These are phyloP conservation scores for Phytophthora sp. DNA, from an alignment of 352 stramenopile species.

Conservation along the genomic window DNA sequence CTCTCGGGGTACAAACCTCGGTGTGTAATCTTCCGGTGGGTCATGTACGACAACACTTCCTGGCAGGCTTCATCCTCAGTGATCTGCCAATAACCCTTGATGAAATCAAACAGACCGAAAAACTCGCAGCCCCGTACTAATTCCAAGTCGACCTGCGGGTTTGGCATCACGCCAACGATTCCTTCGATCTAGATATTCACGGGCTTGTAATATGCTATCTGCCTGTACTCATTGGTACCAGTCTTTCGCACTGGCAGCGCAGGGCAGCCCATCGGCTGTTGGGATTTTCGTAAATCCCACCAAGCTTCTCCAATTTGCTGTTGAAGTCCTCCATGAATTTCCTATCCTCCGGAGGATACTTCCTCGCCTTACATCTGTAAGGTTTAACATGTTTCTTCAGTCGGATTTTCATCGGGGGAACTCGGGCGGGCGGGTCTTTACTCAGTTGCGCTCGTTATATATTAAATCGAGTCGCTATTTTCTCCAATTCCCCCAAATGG, in stretches of 20 bases:
- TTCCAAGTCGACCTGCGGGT: conserved; percentile 12
- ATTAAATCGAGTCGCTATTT: conserved; percentile 4
- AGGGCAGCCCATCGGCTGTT: conserved; percentile 15
- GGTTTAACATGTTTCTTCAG: conserved; percentile 17
- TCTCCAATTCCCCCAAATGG: conserved; percentile 1
- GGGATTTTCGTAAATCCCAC: conserved; percentile 19
- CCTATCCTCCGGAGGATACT: conserved; percentile 7
- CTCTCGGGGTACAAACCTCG: background rate
- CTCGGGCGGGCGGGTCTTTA: conserved; percentile 12
- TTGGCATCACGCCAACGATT: conserved; percentile 22
- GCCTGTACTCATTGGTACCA: background rate
- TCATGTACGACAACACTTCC: conserved; percentile 36
- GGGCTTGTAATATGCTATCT: conserved; percentile 19
- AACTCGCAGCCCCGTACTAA: conserved; percentile 7
- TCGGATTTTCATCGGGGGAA: conserved; percentile 16
- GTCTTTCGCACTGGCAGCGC: conserved; percentile 2
- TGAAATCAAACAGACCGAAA: conserved; percentile 20
- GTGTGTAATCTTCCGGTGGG: conserved; percentile 12
- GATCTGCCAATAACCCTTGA: conserved; percentile 31
- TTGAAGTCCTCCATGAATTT: conserved; percentile 19
- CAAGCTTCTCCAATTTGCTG: background rate
- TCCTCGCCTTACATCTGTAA: conserved; percentile 19
- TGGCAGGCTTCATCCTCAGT: conserved; percentile 22
- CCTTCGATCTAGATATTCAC: conserved; percentile 10
- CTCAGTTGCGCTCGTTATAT: too few relatives aligned